Percentiles rank a stretch among this genome's conserved stretches.
These are phyloP conservation scores for Alisma plantagoaquatica DNA, from an alignment of 106 monocot species.

Conservation along the genomic window DNA sequence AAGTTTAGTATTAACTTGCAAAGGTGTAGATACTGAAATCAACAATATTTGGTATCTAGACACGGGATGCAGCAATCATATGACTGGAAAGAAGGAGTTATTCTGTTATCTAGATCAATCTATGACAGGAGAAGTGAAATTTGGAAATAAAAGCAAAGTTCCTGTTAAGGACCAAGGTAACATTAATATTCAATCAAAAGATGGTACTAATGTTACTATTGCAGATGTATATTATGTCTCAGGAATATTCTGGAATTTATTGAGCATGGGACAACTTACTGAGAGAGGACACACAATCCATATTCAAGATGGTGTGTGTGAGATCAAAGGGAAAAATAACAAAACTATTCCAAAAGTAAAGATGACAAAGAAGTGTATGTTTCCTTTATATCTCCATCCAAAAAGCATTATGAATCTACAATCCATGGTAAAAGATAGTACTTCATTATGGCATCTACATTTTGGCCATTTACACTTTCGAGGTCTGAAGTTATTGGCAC, in stretches of 20 bases:
- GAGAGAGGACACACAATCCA: conserved; percentile 5
- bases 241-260: neutral
- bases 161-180: too few relatives aligned
- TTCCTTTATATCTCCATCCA: neutral
- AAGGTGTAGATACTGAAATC: too few relatives aligned
- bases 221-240: neutral
- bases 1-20: too few relatives aligned
- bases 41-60: too few relatives aligned
- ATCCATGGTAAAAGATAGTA: neutral
- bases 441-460: conserved; percentile 6
- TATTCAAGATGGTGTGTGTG: neutral
- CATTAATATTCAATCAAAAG: too few relatives aligned
- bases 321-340: neutral
- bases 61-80: too few relatives aligned
- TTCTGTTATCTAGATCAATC: too few relatives aligned
- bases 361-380: neutral
- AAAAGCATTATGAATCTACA: neutral
- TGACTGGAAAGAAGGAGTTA: too few relatives aligned
- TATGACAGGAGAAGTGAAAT: too few relatives aligned
- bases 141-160: too few relatives aligned
- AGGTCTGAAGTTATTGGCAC: neutral
- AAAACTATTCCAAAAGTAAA: neutral
- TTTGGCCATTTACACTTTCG: neutral
- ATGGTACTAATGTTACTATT: too few relatives aligned
- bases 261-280: conserved; percentile 1